Percentiles rank a stretch among this genome's conserved stretches.
Conservation (phyloP, 768 basidiomycete species). For the Suillus spraguei region DNA sequence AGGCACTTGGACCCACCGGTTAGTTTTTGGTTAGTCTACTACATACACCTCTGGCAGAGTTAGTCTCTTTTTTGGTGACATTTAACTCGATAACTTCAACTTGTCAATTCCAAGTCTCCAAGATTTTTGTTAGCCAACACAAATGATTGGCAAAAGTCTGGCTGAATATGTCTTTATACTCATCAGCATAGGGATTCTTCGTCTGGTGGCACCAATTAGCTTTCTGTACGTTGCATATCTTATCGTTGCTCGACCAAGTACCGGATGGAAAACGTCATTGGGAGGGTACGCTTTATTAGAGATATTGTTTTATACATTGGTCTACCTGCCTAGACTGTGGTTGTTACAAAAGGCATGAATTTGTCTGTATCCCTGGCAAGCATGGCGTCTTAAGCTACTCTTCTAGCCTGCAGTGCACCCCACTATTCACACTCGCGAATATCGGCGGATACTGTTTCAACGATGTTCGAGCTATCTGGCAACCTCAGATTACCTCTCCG, state of each 20-base stretch:
- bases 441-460: constrained; percentile 51
- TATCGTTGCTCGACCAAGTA: constrained; percentile 10
- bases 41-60: too few relatives aligned
- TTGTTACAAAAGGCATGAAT: constrained; percentile 47
- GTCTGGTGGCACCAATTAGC: constrained; percentile 53
- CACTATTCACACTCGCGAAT: constrained; percentile 39
- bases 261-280: constrained; percentile 19
- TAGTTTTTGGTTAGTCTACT: too few relatives aligned
- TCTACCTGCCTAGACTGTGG: constrained; percentile 50
- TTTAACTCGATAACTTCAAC: not conserved
- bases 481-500: constrained; percentile 37
- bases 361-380: not conserved
- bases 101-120: not conserved
- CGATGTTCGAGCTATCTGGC: constrained; percentile 40
- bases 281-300: constrained; percentile 44
- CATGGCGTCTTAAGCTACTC: not conserved
- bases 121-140: not conserved
- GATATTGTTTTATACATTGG: constrained; percentile 47
- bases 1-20: too few relatives aligned
- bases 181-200: constrained; percentile 45
- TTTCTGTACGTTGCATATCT: constrained; percentile 37
- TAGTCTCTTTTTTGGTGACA: too few relatives aligned
- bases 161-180: constrained; percentile 59
- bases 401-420: constrained; percentile 36
- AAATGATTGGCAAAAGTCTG: constrained; percentile 50